Evolutionary conservation across 1,139 yeast genomes (phyloP), one percentile per base, ranked within the genome.

Genomic region (Kurtzmaniella quercitrusa): DNA sequence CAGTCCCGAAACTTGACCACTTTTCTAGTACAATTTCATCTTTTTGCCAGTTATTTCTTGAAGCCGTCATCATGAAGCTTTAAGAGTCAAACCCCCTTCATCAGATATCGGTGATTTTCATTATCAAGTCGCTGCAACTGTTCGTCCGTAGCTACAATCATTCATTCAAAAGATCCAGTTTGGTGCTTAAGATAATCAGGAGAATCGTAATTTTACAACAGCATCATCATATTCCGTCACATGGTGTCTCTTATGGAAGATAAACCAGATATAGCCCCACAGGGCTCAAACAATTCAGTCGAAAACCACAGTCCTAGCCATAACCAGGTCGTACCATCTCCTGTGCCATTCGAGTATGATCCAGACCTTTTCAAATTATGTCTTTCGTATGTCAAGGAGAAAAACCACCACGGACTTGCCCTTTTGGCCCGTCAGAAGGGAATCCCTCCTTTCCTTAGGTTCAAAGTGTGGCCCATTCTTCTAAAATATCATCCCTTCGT

Each of bases 401-500:
- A 71, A 45, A 81, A 85, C 57, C 76, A 79, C 45, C 81, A 80
- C 40, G 88, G 86, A 1, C 66, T 91, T 41, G 95, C 97, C 0
- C 70, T 82, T 49, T 66, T 91, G 14, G 91, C 96, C 2, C 73
- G 96, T 49, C 91, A 85, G 53, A 74, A 81, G 48, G 97, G 98
- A 2, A 70, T 90, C 21, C 97, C 97, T 1, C 95, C 96, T 1
- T 77, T 82, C 48, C 69, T 89, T 44, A 73, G 98, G 48, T 82
- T 79, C 52, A 73, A 77, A 48, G 85, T 87, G 10, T 91, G 97
- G 97, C 96, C 97, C 2, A 66, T 88, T 8, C 62, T 91, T 42
- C 64, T 91, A 48, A 82, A 82, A 52, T 80, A 81, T 53, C 97
- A 91, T 60, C 96, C 97, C 0, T 86, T 83, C 68, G 96, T 89